A percentile compares a stretch with the other conserved stretches of the same genome.
Conservation (phyloP, 176 grass and related monocot species). For the Leersia perrieri region DNA sequence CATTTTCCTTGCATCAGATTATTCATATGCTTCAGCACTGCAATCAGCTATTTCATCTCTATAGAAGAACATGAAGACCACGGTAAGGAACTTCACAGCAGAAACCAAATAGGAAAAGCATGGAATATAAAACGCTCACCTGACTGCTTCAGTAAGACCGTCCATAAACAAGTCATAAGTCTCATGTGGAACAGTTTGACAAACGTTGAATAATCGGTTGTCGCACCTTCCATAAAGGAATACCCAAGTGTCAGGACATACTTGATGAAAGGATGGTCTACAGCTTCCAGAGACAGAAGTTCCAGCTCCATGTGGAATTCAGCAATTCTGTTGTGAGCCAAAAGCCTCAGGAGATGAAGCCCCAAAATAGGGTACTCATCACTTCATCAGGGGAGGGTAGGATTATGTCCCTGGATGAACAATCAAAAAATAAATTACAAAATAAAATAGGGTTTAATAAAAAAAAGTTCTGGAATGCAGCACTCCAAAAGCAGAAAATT, state of each 20-base stretch:
- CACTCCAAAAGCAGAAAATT: background rate
- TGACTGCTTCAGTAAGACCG: slow-evolving; percentile 62
- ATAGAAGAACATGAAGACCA: background rate
- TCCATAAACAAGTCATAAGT: slow-evolving; percentile 73
- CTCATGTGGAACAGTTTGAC: slow-evolving; percentile 63
- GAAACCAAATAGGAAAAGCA: background rate
- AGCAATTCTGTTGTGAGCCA: slow-evolving; percentile 70
- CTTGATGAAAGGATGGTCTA: slow-evolving; percentile 72
- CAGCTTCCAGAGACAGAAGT: slow-evolving; percentile 51
- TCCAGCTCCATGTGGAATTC: slow-evolving; percentile 87
- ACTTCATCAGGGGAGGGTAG: slow-evolving; percentile 52
- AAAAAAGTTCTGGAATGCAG: background rate
- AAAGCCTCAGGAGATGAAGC: slow-evolving; percentile 70
- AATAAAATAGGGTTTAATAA: background rate
- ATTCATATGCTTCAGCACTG: slow-evolving; percentile 72
- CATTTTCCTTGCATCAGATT: slow-evolving; percentile 63
- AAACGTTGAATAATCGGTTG: slow-evolving; percentile 43
- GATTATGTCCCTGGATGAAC: slow-evolving; percentile 58
- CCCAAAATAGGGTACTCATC: slow-evolving; percentile 72
- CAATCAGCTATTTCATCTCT: slow-evolving; percentile 87
- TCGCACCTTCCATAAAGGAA: slow-evolving; percentile 78
- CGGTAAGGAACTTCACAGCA: slow-evolving; percentile 22
- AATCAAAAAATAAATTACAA: background rate
- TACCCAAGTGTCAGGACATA: slow-evolving; percentile 65
- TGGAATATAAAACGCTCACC: slow-evolving; percentile 31